Evolutionary conservation across 108 stramenopile species (phyloP).

Genomic region (Cylindrotheca closterium): DNA sequence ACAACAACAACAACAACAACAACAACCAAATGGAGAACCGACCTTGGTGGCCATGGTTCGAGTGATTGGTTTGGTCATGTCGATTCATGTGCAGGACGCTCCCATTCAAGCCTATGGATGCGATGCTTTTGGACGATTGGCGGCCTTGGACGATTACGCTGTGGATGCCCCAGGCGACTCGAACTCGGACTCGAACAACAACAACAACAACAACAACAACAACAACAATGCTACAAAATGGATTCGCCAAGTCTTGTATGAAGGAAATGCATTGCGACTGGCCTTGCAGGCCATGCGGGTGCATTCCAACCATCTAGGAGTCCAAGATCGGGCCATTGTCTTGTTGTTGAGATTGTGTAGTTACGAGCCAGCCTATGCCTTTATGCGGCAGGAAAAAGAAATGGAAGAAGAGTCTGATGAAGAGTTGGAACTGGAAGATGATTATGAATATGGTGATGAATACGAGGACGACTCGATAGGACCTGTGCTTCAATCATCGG

Average conservation of each 20-base stretch:
- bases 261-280: neutral
- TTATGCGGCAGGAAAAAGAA: neutral
- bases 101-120: slow-evolving; percentile 40
- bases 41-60: neutral
- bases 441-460: too few relatives aligned
- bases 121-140: slow-evolving; percentile 20
- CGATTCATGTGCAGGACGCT: slow-evolving; percentile 16
- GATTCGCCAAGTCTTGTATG: neutral
- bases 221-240: neutral
- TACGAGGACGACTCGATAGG: too few relatives aligned
- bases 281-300: slow-evolving; percentile 11
- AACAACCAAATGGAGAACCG: neutral
- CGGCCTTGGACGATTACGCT: neutral
- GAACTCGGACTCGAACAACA: neutral
- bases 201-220: neutral
- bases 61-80: slow-evolving; percentile 7
- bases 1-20: too few relatives aligned
- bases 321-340: slow-evolving; percentile 17
- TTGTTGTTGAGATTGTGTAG: slow-evolving; percentile 1
- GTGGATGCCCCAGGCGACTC: neutral
- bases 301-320: slow-evolving; percentile 13
- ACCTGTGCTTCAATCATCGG: too few relatives aligned
- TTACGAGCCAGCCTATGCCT: neutral
- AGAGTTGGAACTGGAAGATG: neutral
- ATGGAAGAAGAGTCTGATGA: neutral